Evolutionary conservation across 73 alveolate genomes (phyloP).

Genomic region (Paramecium tetraurelia): DNA sequence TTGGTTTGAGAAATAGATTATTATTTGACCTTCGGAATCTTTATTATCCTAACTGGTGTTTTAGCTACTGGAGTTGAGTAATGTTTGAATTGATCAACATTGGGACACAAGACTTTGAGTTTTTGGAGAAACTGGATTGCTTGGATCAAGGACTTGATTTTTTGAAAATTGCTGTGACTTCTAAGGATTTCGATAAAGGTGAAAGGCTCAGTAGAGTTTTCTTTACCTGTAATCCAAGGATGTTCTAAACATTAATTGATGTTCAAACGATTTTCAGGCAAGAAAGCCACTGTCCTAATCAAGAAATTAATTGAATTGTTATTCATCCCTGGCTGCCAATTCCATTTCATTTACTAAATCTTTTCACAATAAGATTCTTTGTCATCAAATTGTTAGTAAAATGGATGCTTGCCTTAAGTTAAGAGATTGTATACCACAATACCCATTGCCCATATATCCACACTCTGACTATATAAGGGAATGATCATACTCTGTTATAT

Average conservation of each 20-base stretch:
- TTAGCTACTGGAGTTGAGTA: neutral
- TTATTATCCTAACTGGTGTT: neutral
- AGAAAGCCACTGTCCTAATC: neutral
- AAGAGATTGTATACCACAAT: neutral
- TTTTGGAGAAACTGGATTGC: neutral
- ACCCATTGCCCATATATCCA: constrained; percentile 41
- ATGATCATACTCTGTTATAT: constrained; percentile 37
- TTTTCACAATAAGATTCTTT: neutral
- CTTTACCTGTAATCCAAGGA: constrained; percentile 27
- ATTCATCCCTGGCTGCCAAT: neutral
- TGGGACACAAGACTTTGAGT: neutral
- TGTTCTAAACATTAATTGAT: neutral
- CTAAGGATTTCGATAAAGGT: neutral
- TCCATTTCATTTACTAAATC: neutral
- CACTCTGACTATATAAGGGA: neutral
- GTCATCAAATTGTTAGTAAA: neutral
- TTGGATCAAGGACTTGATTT: neutral
- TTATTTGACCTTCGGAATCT: neutral
- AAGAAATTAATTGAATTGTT: neutral
- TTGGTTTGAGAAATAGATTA: neutral
- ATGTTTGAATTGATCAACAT: neutral
- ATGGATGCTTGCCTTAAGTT: neutral
- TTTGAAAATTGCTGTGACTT: neutral
- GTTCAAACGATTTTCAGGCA: neutral
- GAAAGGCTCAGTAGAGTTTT: neutral